Evolutionary conservation across 2,329 filamentous ascomycete genomes (phyloP).

Genomic region (Huntiella decipiens): DNA sequence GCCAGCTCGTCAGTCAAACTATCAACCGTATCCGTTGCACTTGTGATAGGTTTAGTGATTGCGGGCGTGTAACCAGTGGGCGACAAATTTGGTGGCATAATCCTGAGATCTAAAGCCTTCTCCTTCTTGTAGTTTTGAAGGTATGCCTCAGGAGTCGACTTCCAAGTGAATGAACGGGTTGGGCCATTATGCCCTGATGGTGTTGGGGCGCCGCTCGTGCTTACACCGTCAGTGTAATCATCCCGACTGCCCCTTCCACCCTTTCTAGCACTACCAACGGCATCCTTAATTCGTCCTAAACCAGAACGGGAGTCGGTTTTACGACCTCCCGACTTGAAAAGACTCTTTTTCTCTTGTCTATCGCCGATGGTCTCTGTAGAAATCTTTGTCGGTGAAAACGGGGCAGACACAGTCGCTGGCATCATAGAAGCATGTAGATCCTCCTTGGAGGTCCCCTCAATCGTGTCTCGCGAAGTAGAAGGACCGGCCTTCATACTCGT

Average conservation of each 20-base stretch:
- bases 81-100: too few species aligned
- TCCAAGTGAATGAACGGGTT: conserved; percentile 40
- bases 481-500: conserved; percentile 16
- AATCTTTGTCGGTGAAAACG: conserved; percentile 5
- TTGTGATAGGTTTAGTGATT: neutral
- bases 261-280: conserved; percentile 44
- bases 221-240: conserved; percentile 24
- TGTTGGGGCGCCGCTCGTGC: neutral
- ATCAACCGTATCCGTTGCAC: neutral
- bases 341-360: conserved; percentile 30
- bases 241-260: conserved; percentile 36
- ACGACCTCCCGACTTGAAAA: conserved; percentile 64
- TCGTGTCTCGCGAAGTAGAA: neutral
- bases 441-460: conserved; percentile 22
- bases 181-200: conserved; percentile 5
- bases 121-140: conserved; percentile 14
- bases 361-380: conserved; percentile 15
- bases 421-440: conserved; percentile 26
- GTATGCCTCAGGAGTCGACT: conserved; percentile 43
- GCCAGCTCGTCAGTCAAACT: conserved; percentile 6
- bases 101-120: neutral
- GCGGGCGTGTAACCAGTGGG: neutral
- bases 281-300: conserved; percentile 70
- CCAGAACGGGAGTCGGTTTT: conserved; percentile 68
- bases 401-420: conserved; percentile 4